phyloP scores from a whole-genome alignment of 2,329 filamentous ascomycete species.

The Grosmannia penicillata region DNA sequence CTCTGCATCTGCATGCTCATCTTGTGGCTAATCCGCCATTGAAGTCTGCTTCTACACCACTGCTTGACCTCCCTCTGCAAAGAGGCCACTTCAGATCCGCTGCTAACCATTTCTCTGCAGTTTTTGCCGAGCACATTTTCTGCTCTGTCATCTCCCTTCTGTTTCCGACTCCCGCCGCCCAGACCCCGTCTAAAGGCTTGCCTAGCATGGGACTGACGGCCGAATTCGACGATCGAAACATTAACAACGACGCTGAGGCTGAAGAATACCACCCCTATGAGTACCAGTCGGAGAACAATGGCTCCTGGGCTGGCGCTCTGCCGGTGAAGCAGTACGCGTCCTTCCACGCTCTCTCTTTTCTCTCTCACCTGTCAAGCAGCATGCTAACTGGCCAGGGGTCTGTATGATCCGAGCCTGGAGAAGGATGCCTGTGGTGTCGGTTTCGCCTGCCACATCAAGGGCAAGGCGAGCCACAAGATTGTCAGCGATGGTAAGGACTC shows the following conservation, averaged over 20 bases:
- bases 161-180: background rate
- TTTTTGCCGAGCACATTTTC: background rate
- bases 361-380: background rate
- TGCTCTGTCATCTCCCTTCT: background rate
- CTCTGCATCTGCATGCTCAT: no score
- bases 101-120: background rate
- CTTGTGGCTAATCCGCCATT: no score
- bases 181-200: constrained; percentile 23
- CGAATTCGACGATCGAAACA: constrained; percentile 56
- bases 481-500: constrained; percentile 94
- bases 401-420: constrained; percentile 90
- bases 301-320: constrained; percentile 83
- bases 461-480: constrained; percentile 93
- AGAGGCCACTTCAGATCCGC: background rate
- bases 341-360: constrained; percentile 7
- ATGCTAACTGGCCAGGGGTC: constrained; percentile 37
- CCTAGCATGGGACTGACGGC: constrained; percentile 54
- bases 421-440: constrained; percentile 99
- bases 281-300: constrained; percentile 75
- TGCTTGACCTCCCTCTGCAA: no score
- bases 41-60: no score
- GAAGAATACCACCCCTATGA: constrained; percentile 58
- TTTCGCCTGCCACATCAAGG: constrained; percentile 98
- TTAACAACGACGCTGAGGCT: constrained; percentile 42
- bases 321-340: constrained; percentile 71